phyloP scores from a whole-genome alignment of 1,139 yeast genomes.

The Taiozyma sp. region DNA sequence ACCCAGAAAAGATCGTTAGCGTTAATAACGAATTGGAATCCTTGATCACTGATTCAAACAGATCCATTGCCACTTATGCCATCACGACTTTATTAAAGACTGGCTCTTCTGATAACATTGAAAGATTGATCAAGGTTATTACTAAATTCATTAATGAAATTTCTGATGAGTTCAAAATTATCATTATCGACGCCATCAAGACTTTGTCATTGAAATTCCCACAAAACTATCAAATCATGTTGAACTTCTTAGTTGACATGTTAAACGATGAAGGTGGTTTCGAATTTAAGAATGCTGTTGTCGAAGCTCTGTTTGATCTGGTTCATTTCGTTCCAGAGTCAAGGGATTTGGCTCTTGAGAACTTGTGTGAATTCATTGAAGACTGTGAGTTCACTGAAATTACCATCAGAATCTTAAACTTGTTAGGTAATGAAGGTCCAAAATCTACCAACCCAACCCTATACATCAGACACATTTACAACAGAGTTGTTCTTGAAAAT shows the following conservation, averaged over 20 bases:
- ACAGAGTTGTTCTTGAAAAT: slow-evolving; percentile 92
- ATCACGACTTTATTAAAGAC: slow-evolving; percentile 94
- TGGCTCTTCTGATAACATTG: slow-evolving; percentile 88
- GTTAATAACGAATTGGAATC: slow-evolving; percentile 81
- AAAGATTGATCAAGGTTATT: slow-evolving; percentile 81
- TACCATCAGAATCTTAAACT: slow-evolving; percentile 83
- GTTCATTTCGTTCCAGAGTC: slow-evolving; percentile 84
- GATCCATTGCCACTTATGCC: slow-evolving; percentile 97
- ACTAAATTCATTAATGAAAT: slow-evolving; percentile 89
- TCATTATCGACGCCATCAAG: slow-evolving; percentile 91
- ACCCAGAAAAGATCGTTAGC: slow-evolving; percentile 69
- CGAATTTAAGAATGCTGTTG: slow-evolving; percentile 77
- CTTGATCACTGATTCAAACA: slow-evolving; percentile 79
- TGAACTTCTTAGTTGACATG: slow-evolving; percentile 75
- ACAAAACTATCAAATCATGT: slow-evolving; percentile 76
- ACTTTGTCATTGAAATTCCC: slow-evolving; percentile 93
- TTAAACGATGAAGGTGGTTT: slow-evolving; percentile 90
- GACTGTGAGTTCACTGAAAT: slow-evolving; percentile 96
- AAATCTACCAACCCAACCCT: slow-evolving; percentile 78
- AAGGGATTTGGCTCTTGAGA: slow-evolving; percentile 80
- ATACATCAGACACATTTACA: slow-evolving; percentile 93
- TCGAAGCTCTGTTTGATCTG: slow-evolving; percentile 89
- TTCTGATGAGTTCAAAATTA: slow-evolving; percentile 91
- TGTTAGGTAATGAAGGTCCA: slow-evolving; percentile 95
- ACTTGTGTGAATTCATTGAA: slow-evolving; percentile 93